Base-by-base conservation (phyloP, 1,284 basidiomycete genomes). In the Takashimella koratensis region DNA sequence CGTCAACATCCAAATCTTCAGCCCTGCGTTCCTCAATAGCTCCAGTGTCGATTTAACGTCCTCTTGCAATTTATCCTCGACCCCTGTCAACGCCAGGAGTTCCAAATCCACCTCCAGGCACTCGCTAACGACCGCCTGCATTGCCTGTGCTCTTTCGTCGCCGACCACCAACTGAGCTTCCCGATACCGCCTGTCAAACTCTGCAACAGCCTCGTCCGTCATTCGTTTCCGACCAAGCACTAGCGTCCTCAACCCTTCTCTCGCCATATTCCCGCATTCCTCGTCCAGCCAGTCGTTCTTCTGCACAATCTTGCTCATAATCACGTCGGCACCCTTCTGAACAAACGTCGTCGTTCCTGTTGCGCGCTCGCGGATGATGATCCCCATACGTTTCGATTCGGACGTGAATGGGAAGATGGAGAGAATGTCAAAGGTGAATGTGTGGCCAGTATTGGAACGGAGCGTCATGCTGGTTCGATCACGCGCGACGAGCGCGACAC, bases 1-100 rank as follows among this genome's bases (percentile, higher is more conserved):
- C 0, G 96, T 99, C 65, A 98, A 79, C 96, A 99, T 98, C 96
- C 96, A 99, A 52, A 99, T 97, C 80, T 92, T 97, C 76, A 99
- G 86, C 2, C 95, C 95, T 0, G 95, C 96, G 71, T 98, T 98
- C 58, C 94, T 80, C 60, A 99, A 75, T 46, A 98, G 72, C 76
- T 98, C 96, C 57, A 98, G 77, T 0, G 96, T 98, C 41, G 86
- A 84, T 74, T 90, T 94, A 64, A 98, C 95, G 40, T 95, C 94
- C 55, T 98, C 95, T 67, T 99, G 96, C 53, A 99, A 77, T 76
- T 98, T 98, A 74, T 99, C 96, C 74, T 99, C 96, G 2, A 99
- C 96, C 24, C 95, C 96, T 0, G 96, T 99, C 58, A 98, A 75
- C 2, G 95, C 95, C 4, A 98, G 77, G 24, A 99, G 74, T 72